Conservation (phyloP, 345 rosid species). For the Melastoma malabathricum region DNA sequence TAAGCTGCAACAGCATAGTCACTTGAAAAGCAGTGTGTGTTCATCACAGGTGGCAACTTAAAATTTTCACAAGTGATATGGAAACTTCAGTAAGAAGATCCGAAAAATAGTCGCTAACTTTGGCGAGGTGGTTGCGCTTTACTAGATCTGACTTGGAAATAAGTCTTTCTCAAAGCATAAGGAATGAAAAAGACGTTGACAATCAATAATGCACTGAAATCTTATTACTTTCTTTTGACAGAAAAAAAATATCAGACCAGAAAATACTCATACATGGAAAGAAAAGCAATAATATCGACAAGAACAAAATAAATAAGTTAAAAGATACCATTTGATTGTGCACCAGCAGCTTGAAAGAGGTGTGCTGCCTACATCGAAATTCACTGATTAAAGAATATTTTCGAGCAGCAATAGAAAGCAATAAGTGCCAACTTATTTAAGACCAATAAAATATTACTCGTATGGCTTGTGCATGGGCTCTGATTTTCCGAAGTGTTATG, state of each 20-base stretch:
- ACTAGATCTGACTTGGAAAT: too few species aligned
- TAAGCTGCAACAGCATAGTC: background rate
- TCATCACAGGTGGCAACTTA: too few species aligned
- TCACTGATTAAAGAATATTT: background rate
- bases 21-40: too few species aligned
- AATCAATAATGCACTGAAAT: too few species aligned
- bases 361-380: constrained; percentile 60
- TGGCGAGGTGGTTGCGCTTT: too few species aligned
- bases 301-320: background rate
- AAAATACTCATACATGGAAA: constrained; percentile 1
- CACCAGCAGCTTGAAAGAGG: constrained; percentile 65
- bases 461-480: constrained; percentile 88
- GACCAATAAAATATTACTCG: constrained; percentile 30
- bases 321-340: constrained; percentile 40
- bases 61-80: too few species aligned
- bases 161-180: too few species aligned
- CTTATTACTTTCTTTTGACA: too few species aligned
- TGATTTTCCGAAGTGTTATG: constrained; percentile 50
- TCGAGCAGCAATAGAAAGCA: background rate
- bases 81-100: too few species aligned
- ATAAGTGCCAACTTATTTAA: background rate
- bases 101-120: too few species aligned
- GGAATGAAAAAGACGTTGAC: too few species aligned
- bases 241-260: too few species aligned
- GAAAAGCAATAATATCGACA: background rate